Conservation (phyloP, 164 flowering plant species). For the Chimonanthus praecox region DNA sequence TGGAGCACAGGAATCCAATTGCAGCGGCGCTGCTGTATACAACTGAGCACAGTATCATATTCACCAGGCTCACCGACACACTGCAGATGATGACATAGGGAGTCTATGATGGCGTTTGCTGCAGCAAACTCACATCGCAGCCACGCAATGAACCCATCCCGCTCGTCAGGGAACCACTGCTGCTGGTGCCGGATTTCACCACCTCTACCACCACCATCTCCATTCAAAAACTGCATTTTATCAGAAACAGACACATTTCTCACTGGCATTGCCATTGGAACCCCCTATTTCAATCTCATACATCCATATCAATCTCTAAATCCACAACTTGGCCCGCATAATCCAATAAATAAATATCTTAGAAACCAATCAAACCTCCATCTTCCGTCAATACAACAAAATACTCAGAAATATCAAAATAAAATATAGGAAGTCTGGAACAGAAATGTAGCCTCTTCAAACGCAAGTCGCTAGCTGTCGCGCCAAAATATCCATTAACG, state of each 20-base stretch:
- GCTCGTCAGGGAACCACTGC: slow-evolving; percentile 68
- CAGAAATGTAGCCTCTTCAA: too few relatives aligned
- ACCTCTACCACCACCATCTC: slow-evolving; percentile 7
- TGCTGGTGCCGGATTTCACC: slow-evolving; percentile 28
- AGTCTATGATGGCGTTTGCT: slow-evolving; percentile 79
- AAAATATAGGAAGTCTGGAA: neutral
- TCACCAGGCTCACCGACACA: slow-evolving; percentile 60
- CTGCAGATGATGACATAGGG: slow-evolving; percentile 60
- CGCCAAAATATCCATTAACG: neutral
- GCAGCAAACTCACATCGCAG: slow-evolving; percentile 80
- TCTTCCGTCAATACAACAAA: neutral
- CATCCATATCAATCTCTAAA: neutral
- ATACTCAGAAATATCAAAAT: neutral
- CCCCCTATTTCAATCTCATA: neutral
- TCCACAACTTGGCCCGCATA: neutral
- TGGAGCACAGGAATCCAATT: slow-evolving; percentile 76
- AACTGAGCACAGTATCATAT: slow-evolving; percentile 51
- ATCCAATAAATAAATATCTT: neutral
- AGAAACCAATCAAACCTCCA: neutral
- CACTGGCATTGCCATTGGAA: slow-evolving; percentile 70
- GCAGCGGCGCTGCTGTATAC: slow-evolving; percentile 67
- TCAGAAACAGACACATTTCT: slow-evolving; percentile 50
- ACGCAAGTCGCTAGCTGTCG: too few relatives aligned
- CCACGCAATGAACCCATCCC: slow-evolving; percentile 76
- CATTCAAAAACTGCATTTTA: slow-evolving; percentile 46